Base-by-base conservation (phyloP, 768 basidiomycete genomes). In the Leccinum boreale region DNA sequence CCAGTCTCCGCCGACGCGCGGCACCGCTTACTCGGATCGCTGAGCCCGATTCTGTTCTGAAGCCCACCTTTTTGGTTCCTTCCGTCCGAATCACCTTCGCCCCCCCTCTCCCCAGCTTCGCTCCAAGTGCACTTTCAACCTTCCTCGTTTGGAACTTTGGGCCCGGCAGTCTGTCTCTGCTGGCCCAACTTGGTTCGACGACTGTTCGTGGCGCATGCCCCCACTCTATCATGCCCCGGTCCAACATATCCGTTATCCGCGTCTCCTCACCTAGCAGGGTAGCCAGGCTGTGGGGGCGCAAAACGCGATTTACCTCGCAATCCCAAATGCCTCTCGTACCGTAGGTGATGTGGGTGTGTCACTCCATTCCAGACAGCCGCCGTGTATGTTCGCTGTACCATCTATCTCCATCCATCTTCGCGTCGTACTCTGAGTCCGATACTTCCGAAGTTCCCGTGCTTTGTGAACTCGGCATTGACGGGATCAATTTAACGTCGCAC, bases 1-100 rank as follows among this genome's bases (percentile, higher is more conserved):
- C 52, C 52, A 24, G 62, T 59, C 63, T 72, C 72, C 70, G 68
- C 70, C 68, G 72, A 70, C 70, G n/a, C 19, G n/a, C 42, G 66
- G 67, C 55, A 55, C 69, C 66, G 69, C 59, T 24, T 14, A 5
- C 50, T 52, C 60, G 61, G 54, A 60, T 65, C 58, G 51, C 58
- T 58, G 26, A 35, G 48, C 52, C 53, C 36, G 50, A 57, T 63
- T 42, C 46, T 49, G 31, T 63, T 42, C 46, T 49, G 42, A 45
- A 39, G 23, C n/a, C 46, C 58, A 59, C 21, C 6, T 12, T 39
- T 52, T 36, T 62, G 60, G 59, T 47, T 63, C 60, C 59, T 57
- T 57, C 68, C 66, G 64, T 58, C 39, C 50, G 39, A 42, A 36
- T 10, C 21, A 19, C 5, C n/a, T 10, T 42, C 36, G 17, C 17